Conservation (phyloP, 2,329 filamentous ascomycete species). For the Colletotrichum gloeosporioides region DNA sequence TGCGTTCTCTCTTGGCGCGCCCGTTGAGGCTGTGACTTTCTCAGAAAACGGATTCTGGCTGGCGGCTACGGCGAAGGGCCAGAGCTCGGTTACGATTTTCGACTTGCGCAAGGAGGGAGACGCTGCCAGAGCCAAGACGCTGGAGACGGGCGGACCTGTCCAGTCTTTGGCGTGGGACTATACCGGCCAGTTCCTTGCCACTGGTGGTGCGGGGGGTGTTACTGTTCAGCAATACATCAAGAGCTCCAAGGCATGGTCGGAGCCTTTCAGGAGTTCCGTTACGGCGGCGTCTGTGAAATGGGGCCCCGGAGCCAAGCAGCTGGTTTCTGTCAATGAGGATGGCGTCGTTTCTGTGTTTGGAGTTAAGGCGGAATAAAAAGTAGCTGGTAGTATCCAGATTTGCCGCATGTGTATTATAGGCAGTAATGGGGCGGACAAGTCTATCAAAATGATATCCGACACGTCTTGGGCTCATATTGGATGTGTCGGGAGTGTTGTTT, state of each 20-base stretch:
- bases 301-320: constrained; percentile 75
- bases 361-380: constrained; percentile 47
- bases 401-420: constrained; percentile 11
- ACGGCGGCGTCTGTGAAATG: constrained; percentile 77
- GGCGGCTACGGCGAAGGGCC: constrained; percentile 79
- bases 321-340: constrained; percentile 77
- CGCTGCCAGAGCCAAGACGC: constrained; percentile 78
- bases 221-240: constrained; percentile 92
- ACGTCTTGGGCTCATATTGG: neutral
- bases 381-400: neutral
- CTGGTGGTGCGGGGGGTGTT: constrained; percentile 78
- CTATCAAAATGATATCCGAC: constrained; percentile 18
- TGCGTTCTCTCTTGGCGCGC: constrained; percentile 71
- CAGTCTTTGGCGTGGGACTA: constrained; percentile 88
- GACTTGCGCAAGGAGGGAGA: constrained; percentile 92
- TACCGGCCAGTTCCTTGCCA: constrained; percentile 89
- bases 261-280: constrained; percentile 79
- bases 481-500: neutral
- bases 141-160: constrained; percentile 83
- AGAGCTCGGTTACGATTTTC: constrained; percentile 83
- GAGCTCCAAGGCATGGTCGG: constrained; percentile 85
- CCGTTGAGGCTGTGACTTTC: constrained; percentile 80
- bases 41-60: constrained; percentile 98
- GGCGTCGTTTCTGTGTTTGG: constrained; percentile 78
- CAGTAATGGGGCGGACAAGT: neutral